phyloP scores from a whole-genome alignment of 345 rosid species.

The thale cress (Arabidopsis thaliana) region TAIR10.1 NC_003071.7:8109001-8109500 shows the following conservation, averaged over 20 bases:
- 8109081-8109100: constrained; percentile 64
- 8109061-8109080: constrained; percentile 61
- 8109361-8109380: constrained; percentile 64
- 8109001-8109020: not conserved
- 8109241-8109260: constrained; percentile 49
- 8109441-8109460: constrained; percentile 73
- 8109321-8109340: constrained; percentile 71
- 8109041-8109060: constrained; percentile 55
- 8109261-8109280: constrained; percentile 69
- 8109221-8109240: constrained; percentile 53
- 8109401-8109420: constrained; percentile 68
- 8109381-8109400: constrained; percentile 54
- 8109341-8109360: constrained; percentile 59
- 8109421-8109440: constrained; percentile 63
- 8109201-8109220: constrained; percentile 78
- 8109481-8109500: constrained; percentile 78
- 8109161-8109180: constrained; percentile 34
- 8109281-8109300: constrained; percentile 58
- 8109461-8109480: constrained; percentile 91
- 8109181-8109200: constrained; percentile 45
- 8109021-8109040: not conserved
- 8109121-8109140: constrained; percentile 58
- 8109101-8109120: constrained; percentile 55
- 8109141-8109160: constrained; percentile 53
- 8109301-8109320: constrained; percentile 64